These are phyloP conservation scores for Sistotremastrum suecicum DNA, from an alignment of 768 basidiomycete species.

Conservation along the genomic window DNA sequence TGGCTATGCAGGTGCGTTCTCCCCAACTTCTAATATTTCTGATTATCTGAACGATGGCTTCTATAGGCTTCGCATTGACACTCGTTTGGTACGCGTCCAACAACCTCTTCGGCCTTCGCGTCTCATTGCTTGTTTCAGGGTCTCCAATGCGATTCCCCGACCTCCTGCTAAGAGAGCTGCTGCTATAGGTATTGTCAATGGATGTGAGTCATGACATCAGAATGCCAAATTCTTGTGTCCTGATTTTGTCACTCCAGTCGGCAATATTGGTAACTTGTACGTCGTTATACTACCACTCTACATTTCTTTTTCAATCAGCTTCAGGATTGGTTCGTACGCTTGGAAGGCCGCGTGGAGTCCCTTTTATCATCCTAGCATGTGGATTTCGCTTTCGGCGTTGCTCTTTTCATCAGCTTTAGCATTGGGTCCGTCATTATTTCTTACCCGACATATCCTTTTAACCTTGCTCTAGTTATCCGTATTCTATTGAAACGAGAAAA, in stretches of 20 bases:
- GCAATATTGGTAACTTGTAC: constrained; percentile 45
- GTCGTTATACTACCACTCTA: constrained; percentile 7
- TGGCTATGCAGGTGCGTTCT: constrained; percentile 7
- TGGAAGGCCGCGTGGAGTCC: constrained; percentile 54
- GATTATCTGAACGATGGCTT: neutral
- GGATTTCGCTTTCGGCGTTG: constrained; percentile 27
- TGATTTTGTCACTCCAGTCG: constrained; percentile 11
- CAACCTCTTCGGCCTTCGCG: neutral
- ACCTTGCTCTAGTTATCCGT: constrained; percentile 23
- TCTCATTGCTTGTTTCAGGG: neutral
- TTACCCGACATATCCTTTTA: neutral
- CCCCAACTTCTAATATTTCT: neutral
- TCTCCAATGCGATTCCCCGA: constrained; percentile 1
- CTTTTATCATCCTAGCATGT: constrained; percentile 47
- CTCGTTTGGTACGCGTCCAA: constrained; percentile 5
- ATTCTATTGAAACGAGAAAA: constrained; percentile 35
- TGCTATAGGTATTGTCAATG: constrained; percentile 10
- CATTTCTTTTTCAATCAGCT: neutral
- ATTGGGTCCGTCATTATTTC: constrained; percentile 15
- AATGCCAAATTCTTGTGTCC: too few relatives aligned
- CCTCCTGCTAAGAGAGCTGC: constrained; percentile 9
- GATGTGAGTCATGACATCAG: neutral
- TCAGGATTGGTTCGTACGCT: constrained; percentile 43
- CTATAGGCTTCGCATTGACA: constrained; percentile 7
- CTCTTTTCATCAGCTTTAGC: constrained; percentile 18